Evolutionary conservation across 345 rosid genomes (phyloP).

Genomic region (Brassica juncea): DNA sequence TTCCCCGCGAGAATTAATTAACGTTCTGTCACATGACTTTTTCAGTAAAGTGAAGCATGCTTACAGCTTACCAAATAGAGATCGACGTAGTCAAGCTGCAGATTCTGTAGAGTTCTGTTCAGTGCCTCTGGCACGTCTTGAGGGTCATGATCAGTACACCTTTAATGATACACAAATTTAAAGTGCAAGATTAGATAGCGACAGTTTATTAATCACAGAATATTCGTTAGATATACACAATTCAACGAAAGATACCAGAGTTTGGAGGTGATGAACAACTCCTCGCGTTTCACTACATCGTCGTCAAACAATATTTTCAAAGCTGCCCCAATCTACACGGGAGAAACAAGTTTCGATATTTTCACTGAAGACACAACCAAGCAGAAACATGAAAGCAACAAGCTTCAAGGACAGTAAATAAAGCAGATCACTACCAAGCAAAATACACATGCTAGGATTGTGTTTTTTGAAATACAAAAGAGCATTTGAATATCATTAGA

Average conservation of each 20-base stretch:
- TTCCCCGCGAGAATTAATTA: not conserved
- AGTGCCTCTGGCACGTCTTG: constrained; percentile 64
- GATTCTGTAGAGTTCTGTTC: constrained; percentile 51
- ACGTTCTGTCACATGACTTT: not conserved
- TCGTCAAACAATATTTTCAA: constrained; percentile 51
- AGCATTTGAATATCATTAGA: not conserved
- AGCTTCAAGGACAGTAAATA: no score
- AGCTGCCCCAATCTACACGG: constrained; percentile 51
- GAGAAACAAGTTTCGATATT: not conserved
- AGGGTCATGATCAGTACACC: constrained; percentile 62
- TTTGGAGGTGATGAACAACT: constrained; percentile 67
- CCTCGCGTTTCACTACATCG: constrained; percentile 56
- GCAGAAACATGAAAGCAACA: no score
- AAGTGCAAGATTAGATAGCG: not conserved
- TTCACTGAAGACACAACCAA: no score
- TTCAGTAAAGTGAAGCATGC: constrained; percentile 22
- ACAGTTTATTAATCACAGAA: not conserved
- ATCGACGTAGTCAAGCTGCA: constrained; percentile 68
- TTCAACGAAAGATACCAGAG: constrained; percentile 45
- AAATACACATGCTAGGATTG: not conserved
- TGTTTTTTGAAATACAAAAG: not conserved
- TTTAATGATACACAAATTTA: constrained; percentile 17
- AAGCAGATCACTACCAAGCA: not conserved
- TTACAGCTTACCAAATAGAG: constrained; percentile 62
- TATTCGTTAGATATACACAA: not conserved